These are phyloP conservation scores for Spathaspora boniae DNA, from an alignment of 805 yeast genomes.

Conservation along the genomic window DNA sequence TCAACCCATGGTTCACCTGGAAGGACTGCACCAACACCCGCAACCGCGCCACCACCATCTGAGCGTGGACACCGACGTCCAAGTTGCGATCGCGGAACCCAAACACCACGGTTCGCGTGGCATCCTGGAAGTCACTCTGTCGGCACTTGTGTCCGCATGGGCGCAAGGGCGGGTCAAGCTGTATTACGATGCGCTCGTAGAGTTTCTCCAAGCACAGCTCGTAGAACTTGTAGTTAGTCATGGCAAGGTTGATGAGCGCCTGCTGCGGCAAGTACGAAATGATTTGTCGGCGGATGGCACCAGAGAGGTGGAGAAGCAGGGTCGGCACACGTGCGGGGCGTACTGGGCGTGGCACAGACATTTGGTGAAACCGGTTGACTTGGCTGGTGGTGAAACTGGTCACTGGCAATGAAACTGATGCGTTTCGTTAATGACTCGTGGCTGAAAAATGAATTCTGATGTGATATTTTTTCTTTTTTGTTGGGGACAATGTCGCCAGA, in stretches of 20 bases:
- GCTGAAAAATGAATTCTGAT: too few relatives aligned
- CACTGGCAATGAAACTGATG: too few relatives aligned
- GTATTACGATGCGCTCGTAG: conserved; percentile 21
- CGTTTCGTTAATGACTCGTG: too few relatives aligned
- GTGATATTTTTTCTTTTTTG: too few relatives aligned
- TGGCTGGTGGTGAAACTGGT: too few relatives aligned
- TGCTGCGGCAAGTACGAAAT: conserved; percentile 27
- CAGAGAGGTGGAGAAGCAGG: conserved; percentile 11
- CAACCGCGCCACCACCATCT: conserved; percentile 26
- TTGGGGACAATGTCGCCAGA: too few relatives aligned
- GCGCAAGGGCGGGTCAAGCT: conserved; percentile 9
- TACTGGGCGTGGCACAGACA: background rate
- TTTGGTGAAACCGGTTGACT: too few relatives aligned
- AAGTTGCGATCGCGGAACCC: conserved; percentile 17
- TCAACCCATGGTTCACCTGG: conserved; percentile 23
- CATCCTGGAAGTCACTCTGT: conserved; percentile 20
- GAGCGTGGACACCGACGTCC: conserved; percentile 16
- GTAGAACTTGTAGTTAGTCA: conserved; percentile 33
- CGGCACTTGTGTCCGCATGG: conserved; percentile 4
- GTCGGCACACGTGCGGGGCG: background rate
- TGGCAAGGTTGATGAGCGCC: conserved; percentile 27
- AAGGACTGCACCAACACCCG: conserved; percentile 22
- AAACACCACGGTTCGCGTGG: conserved; percentile 20
- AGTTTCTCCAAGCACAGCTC: conserved; percentile 27
- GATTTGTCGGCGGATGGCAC: conserved; percentile 7